Evolutionary conservation across 169 alveolate genomes (phyloP).

Genomic region (Eimeria tenella): DNA sequence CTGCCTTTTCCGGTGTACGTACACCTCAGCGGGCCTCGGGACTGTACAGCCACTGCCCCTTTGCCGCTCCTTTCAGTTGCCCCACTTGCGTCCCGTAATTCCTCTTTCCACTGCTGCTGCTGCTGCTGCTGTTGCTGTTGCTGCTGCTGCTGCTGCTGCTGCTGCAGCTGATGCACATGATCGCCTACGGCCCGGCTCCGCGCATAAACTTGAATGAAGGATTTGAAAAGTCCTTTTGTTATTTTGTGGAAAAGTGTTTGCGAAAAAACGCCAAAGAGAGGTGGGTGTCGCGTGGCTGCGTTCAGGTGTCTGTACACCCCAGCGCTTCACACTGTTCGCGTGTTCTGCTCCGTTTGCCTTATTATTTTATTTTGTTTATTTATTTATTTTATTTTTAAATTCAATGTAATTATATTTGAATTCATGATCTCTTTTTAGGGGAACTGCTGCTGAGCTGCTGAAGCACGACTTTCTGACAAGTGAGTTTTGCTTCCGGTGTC

Average conservation of each 20-base stretch:
- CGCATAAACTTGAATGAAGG: slow-evolving; percentile 83
- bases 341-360: background rate
- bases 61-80: no score
- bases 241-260: slow-evolving; percentile 88
- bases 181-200: slow-evolving; percentile 84
- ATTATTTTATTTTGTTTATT: background rate
- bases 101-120: background rate
- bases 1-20: no score
- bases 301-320: background rate
- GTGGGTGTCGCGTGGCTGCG: background rate
- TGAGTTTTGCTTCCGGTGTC: background rate
- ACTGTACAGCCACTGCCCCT: no score
- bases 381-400: background rate
- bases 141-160: background rate
- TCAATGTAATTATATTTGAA: background rate
- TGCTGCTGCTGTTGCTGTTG: background rate
- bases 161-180: slow-evolving; percentile 83
- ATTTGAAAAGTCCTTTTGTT: slow-evolving; percentile 87
- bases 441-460: slow-evolving; percentile 50
- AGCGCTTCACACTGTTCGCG: background rate
- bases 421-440: background rate
- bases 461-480: slow-evolving; percentile 12
- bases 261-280: slow-evolving; percentile 88
- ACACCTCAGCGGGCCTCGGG: no score
- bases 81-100: no score